Percentiles rank a stretch among this genome's conserved stretches.
Conservation (phyloP, 2,329 filamentous ascomycete species). For the Microdochium trichocladiopsis region DNA sequence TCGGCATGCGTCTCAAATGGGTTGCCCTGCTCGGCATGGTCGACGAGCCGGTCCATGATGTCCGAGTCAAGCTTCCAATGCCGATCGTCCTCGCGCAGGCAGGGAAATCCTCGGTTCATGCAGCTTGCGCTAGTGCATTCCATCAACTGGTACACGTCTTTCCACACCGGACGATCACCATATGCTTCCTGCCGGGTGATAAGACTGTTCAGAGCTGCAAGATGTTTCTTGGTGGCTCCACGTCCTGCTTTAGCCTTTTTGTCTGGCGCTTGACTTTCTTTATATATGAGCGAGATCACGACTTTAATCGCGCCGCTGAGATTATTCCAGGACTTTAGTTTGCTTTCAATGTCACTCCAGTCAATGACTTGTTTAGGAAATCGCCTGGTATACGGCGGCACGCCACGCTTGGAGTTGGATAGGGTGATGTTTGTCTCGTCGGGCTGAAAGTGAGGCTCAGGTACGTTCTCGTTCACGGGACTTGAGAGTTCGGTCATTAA, state of each 20-base stretch:
- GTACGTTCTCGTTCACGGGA: not conserved
- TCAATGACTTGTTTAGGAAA: not conserved
- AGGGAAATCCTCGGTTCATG: conserved; percentile 2
- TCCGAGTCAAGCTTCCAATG: conserved; percentile 3
- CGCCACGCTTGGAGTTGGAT: not conserved
- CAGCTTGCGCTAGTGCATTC: conserved; percentile 1
- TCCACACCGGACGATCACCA: conserved; percentile 1
- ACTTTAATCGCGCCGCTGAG: not conserved
- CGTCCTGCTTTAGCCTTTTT: conserved; percentile 2
- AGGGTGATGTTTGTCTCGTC: not conserved
- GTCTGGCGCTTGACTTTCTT: conserved; percentile 1
- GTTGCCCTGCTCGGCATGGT: conserved; percentile 2
- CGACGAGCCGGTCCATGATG: conserved; percentile 4
- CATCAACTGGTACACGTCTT: conserved; percentile 3
- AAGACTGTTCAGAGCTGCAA: conserved; percentile 2
- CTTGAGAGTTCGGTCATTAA: not conserved
- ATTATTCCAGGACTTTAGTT: not conserved
- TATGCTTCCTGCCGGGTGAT: conserved; percentile 2
- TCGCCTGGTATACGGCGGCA: not conserved
- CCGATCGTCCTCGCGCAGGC: conserved; percentile 3
- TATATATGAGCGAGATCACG: conserved; percentile 1
- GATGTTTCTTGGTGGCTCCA: conserved; percentile 3
- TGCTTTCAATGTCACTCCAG: not conserved
- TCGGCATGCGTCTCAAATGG: conserved; percentile 2
- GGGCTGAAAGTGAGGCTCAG: not conserved